Evolutionary conservation across 306 rosid species (phyloP), one percentile per base, ranked within the genome.

Genomic region (Trifolium repens): DNA sequence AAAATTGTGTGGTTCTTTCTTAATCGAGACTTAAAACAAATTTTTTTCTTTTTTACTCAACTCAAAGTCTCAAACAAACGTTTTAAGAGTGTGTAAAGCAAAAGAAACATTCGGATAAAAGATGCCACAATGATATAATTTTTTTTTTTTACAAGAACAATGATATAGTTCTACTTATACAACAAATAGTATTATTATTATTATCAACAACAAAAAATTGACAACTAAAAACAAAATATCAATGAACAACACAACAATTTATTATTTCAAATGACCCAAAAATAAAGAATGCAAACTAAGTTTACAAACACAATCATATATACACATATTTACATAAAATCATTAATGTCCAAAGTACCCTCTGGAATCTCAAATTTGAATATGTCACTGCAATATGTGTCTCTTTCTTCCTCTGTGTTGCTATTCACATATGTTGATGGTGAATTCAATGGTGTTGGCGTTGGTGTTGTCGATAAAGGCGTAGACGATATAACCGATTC

Each of bases 281-380:
- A 54, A 34, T 11, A 70, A 60, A 2, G 22, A 71, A 71, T 71
- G 64, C 81, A 81, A 71, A 71, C 63, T 62, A 65, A 65, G 16
- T 63, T 66, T 75, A 24, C 76, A 60, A 67, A 67, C 34, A 14
- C 15, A 2, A 73, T 7, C 46, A 37, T 49, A 54, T 37, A 57
- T 19, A 71, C 53, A 40, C 60, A 67, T 72, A 83, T 85, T 87
- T 85, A 96, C 96, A 96, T 69, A 75, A 86, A 86, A 47, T 87
- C 99, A 53, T 43, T 83, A 42, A 96, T 85, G 47, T 90, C 96
- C 71, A 92, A 74, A 61, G 12, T 15, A 85, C 88, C 83, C 79
- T 89, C 97, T 2, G 99, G 98, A 78, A 92, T 86, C 76, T 89
- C 98, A 9, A 96, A 90, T 82, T 92, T 87, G 78, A 90, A 90